These are phyloP conservation scores for Solanum corneliomulleri DNA, from an alignment of 257 asterid genomes.

Conservation along the genomic window DNA sequence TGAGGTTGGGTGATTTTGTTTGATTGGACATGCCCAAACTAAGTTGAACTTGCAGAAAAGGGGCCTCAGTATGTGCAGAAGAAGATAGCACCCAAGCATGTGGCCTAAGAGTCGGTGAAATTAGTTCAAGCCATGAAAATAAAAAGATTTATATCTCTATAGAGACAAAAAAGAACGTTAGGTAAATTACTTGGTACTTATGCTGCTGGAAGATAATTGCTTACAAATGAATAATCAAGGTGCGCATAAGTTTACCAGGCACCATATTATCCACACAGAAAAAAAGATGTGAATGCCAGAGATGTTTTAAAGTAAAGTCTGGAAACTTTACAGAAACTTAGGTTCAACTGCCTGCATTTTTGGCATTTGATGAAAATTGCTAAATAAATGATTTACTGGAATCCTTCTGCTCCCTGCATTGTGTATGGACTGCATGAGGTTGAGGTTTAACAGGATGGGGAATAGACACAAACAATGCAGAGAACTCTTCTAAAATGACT, in stretches of 20 bases:
- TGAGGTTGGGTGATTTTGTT: background rate
- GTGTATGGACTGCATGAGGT: background rate
- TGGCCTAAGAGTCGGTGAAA: background rate
- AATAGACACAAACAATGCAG: background rate
- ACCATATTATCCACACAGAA: background rate
- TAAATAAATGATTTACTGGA: background rate
- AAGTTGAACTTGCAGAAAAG: background rate
- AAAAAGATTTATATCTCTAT: background rate
- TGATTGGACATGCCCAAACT: background rate
- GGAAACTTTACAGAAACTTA: background rate
- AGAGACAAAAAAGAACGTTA: background rate
- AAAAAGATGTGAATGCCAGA: background rate
- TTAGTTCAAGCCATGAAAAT: background rate
- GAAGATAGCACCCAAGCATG: background rate
- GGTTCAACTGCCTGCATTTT: background rate
- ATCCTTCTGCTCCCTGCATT: background rate
- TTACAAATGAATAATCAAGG: background rate
- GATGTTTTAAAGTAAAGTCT: background rate
- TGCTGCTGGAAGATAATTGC: background rate
- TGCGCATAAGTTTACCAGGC: background rate
- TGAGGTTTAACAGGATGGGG: background rate
- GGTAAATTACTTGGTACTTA: background rate
- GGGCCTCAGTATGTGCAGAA: background rate
- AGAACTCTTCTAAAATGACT: background rate
- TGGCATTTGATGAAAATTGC: background rate